Percentiles rank a stretch among this genome's conserved stretches.
Conservation (phyloP, 495 filamentous ascomycete genomes). For the Parathielavia hyrcaniae region DNA sequence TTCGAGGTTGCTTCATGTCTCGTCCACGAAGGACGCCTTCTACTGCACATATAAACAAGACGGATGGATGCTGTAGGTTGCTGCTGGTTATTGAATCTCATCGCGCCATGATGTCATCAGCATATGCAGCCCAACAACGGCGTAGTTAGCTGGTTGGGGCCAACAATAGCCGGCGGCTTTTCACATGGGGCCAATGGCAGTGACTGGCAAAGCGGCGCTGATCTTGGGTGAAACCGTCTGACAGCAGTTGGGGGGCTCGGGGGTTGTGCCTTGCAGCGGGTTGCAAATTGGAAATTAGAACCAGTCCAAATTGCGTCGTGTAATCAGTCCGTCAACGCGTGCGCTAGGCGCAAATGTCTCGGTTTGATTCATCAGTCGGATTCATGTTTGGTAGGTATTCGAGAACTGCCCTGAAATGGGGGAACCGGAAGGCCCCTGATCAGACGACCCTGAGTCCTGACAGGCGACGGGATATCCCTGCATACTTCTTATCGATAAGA, state of each 20-base stretch:
- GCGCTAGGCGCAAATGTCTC: too few species aligned
- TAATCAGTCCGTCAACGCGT: too few species aligned
- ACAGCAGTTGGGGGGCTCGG: neutral
- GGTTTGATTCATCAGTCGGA: too few species aligned
- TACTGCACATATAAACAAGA: too few species aligned
- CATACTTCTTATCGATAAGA: slow-evolving; percentile 7
- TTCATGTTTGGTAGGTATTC: too few species aligned
- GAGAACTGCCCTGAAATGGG: neutral
- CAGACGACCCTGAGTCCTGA: neutral
- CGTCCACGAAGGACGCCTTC: neutral
- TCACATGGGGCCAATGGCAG: slow-evolving; percentile 3
- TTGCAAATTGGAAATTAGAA: neutral
- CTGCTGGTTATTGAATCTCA: slow-evolving; percentile 13
- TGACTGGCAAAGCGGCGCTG: slow-evolving; percentile 1
- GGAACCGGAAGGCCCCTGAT: neutral
- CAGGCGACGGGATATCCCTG: neutral
- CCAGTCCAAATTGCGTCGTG: too few species aligned
- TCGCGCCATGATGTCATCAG: slow-evolving; percentile 25
- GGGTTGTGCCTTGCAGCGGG: too few species aligned
- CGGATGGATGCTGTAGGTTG: neutral
- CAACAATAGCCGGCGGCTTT: slow-evolving; percentile 4
- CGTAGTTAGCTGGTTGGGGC: neutral
- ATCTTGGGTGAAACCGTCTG: neutral
- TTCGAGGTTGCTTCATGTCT: neutral
- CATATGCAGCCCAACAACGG: slow-evolving; percentile 11